phyloP scores from a whole-genome alignment of 768 basidiomycete species.

The Amanita rubescens region DNA sequence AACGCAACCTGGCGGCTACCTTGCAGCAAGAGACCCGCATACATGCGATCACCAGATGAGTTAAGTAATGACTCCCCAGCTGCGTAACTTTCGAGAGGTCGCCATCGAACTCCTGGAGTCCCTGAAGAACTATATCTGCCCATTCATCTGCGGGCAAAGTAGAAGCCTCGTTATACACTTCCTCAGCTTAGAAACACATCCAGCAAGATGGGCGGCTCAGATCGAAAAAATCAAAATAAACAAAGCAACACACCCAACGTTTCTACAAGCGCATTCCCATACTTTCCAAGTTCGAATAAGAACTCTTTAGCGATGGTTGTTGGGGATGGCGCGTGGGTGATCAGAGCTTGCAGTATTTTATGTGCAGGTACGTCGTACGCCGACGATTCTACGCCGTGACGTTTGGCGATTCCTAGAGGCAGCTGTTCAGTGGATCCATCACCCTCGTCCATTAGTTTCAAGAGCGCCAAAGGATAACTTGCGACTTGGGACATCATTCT shows the following conservation, averaged over 20 bases:
- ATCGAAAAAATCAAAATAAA: background rate
- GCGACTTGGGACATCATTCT: background rate
- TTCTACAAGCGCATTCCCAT: background rate
- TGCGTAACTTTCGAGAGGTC: background rate
- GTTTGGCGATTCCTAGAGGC: background rate
- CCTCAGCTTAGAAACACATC: background rate
- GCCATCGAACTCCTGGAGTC: background rate
- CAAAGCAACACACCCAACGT: background rate
- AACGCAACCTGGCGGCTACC: too few relatives aligned
- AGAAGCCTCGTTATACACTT: background rate
- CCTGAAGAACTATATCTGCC: background rate
- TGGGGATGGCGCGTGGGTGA: background rate
- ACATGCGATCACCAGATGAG: too few relatives aligned
- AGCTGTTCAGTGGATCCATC: background rate
- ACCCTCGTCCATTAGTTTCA: background rate
- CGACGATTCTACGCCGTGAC: background rate
- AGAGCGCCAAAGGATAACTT: background rate
- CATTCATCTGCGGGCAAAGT: background rate
- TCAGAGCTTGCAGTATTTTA: background rate
- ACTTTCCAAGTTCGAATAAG: background rate
- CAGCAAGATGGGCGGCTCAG: background rate
- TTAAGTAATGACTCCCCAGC: too few relatives aligned
- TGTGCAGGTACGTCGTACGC: background rate
- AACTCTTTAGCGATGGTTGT: background rate
- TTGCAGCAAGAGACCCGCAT: too few relatives aligned